phyloP scores from a whole-genome alignment of 2,329 filamentous ascomycete species.

The Xylariaceae sp. region DNA sequence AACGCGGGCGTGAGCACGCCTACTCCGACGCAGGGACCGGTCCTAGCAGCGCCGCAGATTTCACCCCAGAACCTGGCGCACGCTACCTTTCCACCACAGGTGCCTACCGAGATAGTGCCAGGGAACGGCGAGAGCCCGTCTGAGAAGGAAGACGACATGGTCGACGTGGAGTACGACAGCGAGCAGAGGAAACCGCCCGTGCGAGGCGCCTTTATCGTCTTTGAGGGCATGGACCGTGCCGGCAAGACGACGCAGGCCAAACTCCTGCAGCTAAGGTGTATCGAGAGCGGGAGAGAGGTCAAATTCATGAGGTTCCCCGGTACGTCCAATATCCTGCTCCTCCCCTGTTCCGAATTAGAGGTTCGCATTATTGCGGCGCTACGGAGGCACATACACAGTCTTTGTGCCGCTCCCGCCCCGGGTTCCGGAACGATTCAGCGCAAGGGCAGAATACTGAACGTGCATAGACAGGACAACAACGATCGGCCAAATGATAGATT shows the following conservation, averaged over 20 bases:
- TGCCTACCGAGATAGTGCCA: conserved; percentile 3
- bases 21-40: conserved; percentile 16
- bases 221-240: conserved; percentile 85
- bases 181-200: conserved; percentile 26
- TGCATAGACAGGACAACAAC: conserved; percentile 70
- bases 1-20: conserved; percentile 10
- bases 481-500: conserved; percentile 82
- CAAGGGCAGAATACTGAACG: background rate
- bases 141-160: conserved; percentile 26
- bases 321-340: conserved; percentile 32
- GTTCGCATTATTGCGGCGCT: no score
- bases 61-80: conserved; percentile 26
- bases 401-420: no score
- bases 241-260: conserved; percentile 91
- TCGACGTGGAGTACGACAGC: conserved; percentile 18
- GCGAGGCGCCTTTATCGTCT: conserved; percentile 72
- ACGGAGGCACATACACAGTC: no score
- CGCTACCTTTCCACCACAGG: conserved; percentile 26
- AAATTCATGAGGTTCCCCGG: conserved; percentile 56
- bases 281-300: conserved; percentile 46
- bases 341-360: background rate
- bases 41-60: conserved; percentile 30
- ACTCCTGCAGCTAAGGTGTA: conserved; percentile 55
- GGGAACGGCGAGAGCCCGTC: conserved; percentile 4
- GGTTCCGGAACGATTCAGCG: background rate